Percentiles rank a stretch among this genome's conserved stretches.
These are phyloP conservation scores for Ustilago nuda DNA, from an alignment of 1,284 basidiomycete species.

Conservation along the genomic window DNA sequence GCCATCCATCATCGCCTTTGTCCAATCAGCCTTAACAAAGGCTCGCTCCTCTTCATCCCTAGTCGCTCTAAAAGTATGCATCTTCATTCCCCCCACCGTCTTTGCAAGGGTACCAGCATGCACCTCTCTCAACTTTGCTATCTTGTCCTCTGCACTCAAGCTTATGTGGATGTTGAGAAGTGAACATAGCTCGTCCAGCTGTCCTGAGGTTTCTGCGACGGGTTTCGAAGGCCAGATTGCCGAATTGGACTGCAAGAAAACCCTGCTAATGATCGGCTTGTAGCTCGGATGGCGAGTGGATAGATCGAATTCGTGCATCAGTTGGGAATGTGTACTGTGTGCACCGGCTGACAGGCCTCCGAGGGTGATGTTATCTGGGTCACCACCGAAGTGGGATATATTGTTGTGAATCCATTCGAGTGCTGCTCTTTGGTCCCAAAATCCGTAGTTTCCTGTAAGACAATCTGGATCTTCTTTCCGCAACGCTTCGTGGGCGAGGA, in stretches of 20 bases:
- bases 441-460: conserved; percentile 52
- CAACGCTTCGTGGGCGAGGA: conserved; percentile 40
- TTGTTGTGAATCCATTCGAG: conserved; percentile 61
- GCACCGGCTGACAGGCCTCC: conserved; percentile 68
- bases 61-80: conserved; percentile 54
- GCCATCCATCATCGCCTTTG: conserved; percentile 41
- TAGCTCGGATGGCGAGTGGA: conserved; percentile 18
- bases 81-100: conserved; percentile 29
- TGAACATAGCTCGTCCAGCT: conserved; percentile 39
- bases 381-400: conserved; percentile 63
- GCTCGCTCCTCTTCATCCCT: conserved; percentile 20
- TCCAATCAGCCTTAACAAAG: conserved; percentile 48
- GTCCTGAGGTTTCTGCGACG: conserved; percentile 32
- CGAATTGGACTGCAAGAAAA: conserved; percentile 50
- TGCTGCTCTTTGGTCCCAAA: conserved; percentile 54
- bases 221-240: conserved; percentile 45
- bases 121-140: conserved; percentile 28
- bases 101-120: conserved; percentile 22
- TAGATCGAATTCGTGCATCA: conserved; percentile 62
- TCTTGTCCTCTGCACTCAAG: conserved; percentile 24
- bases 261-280: conserved; percentile 36
- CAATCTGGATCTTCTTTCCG: conserved; percentile 27
- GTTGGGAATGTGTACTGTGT: conserved; percentile 65
- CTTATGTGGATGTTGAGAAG: conserved; percentile 15
- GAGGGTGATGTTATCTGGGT: conserved; percentile 63